Conservation (phyloP, 1,139 yeast genomes). For the Pichia sp. region DNA sequence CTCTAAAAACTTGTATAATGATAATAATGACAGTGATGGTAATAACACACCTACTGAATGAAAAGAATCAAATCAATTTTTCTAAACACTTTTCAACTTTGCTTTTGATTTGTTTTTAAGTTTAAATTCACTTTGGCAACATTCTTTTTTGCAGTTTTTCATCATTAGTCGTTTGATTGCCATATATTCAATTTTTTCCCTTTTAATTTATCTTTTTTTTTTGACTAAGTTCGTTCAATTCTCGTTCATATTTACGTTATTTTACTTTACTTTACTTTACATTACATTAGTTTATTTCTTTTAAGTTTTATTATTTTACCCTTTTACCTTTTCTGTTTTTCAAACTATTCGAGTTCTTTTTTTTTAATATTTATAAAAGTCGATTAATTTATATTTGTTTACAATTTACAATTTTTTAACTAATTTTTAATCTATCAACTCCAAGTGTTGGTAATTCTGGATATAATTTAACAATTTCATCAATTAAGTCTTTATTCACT, state of each 20-base stretch:
- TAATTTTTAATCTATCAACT: too few relatives aligned
- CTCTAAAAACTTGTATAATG: constrained; percentile 1
- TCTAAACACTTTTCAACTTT: too few relatives aligned
- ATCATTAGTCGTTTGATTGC: too few relatives aligned
- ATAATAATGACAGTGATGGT: not conserved
- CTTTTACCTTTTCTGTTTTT: not conserved
- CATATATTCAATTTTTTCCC: too few relatives aligned
- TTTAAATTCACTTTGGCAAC: too few relatives aligned
- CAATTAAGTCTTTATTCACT: constrained; percentile 28
- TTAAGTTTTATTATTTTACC: not conserved
- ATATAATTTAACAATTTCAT: constrained; percentile 26
- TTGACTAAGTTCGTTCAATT: not conserved
- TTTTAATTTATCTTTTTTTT: too few relatives aligned
- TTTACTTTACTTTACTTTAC: constrained; percentile 1
- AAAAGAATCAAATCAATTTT: too few relatives aligned
- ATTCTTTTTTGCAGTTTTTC: too few relatives aligned
- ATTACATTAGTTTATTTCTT: not conserved
- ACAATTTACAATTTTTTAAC: too few relatives aligned
- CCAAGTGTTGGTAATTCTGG: constrained; percentile 28
- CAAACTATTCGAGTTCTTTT: too few relatives aligned
- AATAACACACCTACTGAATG: not conserved
- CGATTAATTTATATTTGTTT: not conserved
- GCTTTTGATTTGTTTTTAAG: not conserved
- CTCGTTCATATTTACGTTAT: not conserved
- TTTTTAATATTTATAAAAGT: not conserved